phyloP scores from a whole-genome alignment of 176 grass and related monocot genomes.

The Echinochloa phyllopogon region DNA sequence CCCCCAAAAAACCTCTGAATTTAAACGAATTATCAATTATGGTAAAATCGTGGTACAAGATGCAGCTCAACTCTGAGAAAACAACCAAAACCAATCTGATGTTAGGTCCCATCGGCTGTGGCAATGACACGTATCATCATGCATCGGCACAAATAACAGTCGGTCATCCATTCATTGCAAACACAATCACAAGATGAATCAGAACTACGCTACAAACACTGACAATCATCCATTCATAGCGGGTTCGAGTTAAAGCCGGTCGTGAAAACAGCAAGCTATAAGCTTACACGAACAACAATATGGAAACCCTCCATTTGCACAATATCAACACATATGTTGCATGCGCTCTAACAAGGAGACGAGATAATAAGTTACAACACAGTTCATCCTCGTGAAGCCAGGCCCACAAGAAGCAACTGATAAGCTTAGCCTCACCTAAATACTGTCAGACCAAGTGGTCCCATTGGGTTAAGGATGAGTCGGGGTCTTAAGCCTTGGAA shows the following conservation, averaged over 20 bases:
- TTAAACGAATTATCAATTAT: not conserved
- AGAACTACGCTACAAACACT: not conserved
- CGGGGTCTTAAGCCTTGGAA: constrained; percentile 57
- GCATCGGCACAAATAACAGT: not conserved
- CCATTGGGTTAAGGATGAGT: not conserved
- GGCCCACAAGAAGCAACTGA: not conserved
- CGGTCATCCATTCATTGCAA: not conserved
- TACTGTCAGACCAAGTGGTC: not conserved
- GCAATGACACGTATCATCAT: not conserved
- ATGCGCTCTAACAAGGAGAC: not conserved
- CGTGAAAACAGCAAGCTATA: not conserved
- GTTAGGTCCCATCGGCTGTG: not conserved
- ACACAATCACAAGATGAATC: not conserved
- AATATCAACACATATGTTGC: not conserved
- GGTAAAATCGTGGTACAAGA: not conserved
- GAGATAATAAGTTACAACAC: constrained; percentile 2
- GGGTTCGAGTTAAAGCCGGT: not conserved
- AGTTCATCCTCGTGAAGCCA: not conserved
- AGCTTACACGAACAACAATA: constrained; percentile 3
- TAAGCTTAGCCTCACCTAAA: constrained; percentile 4
- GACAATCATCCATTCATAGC: not conserved
- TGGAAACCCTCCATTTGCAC: no score
- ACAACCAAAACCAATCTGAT: not conserved
- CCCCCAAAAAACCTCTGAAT: not conserved
- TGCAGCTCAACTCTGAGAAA: not conserved